Base-by-base conservation (phyloP, 805 yeast genomes). In the Ogataea henricii region DNA sequence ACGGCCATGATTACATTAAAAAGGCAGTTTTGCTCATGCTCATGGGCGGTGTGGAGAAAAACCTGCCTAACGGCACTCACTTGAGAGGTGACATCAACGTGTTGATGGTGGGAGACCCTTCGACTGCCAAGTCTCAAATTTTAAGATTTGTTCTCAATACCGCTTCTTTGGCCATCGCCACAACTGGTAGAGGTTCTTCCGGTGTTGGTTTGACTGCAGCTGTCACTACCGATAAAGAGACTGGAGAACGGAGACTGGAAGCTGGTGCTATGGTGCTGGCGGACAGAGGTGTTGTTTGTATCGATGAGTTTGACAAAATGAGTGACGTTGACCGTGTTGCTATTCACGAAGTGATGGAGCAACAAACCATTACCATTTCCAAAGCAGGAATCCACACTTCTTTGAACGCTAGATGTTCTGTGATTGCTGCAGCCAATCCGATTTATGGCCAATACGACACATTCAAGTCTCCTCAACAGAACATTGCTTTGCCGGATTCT, bases 131-230 rank as follows among this genome's bases (percentile, higher is more conserved):
- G 68, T 91, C 97, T 3, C 99, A 94, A 71, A 84, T 94, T 73
- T 77, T 94, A 54, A 79, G 98, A 55, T 92, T 94, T 64, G 98
- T 94, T 16, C 75, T 94, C 53, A 94, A 92, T 65, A 92, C 98
- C 1, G 99, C 99, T 1, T 76, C 96, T 1, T 74, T 94, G 58
- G 98, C 98, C 3, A 90, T 94, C 58, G 97, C 98, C 22, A 94
- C 99, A 1, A 94, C 99, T 0, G 99, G 99, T 74, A 83, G 96
- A 67, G 99, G 99, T 54, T 92, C 98, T n/a, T 91, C 98, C 1
- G 99, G 99, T 67, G 99, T 94, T 38, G 99, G 99, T 89, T 78
- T 94, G 62, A 94, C 99, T 0, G 99, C 99, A 16, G 99, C 99
- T 1, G 99, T 94, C 2, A 91, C 97, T 6, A 80, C 91, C 1